Evolutionary conservation across 495 filamentous ascomycete genomes (phyloP), one percentile per base, ranked within the genome.

Genomic region (Ascobolus immersus): DNA sequence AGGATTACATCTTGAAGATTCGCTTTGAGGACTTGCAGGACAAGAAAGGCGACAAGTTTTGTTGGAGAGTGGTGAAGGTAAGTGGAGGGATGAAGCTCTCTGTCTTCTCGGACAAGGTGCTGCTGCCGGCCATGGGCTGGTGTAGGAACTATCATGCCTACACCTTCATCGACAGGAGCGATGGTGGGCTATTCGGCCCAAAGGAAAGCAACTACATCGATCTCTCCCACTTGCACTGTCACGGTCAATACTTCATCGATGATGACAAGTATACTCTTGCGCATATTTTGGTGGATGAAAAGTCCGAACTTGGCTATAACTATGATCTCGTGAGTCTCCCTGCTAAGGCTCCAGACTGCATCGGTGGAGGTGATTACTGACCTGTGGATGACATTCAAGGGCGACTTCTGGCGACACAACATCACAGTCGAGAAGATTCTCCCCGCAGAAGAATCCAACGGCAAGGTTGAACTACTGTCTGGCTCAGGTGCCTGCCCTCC

Each of bases 91-190:
- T 35, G 5, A 42, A 32, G 9, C 10, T 42, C 7, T 30, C 24
- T 15, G 3, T 34, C 5, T 21, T 42, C 17, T 31, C 38, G 11
- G 39, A 42, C 18, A 39, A 31, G 13, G 28, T 39, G 13, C 11
- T 42, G 11, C 30, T 28, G 15, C 24, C 39, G 13, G 21, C 25
- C 5, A 38, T 42, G 36, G 39, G 39, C 30, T 42, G 39, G 39
- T 42, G 22, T 6, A 29, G 36, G n/a, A 39, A 39, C 17, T 42
- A 42, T 7, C 39, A 39, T 17, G 39, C 30, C 15, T 38, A 39
- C 11, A 10, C 34, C 5, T 42, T 38, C 20, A 42, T 36, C 4
- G 40, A 42, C 15, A 23, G 37, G 18, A 32, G 18, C 8, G 36
- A 42, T 19, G 40, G 40, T 17, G 37, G 36, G 10, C 8, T 39